Evolutionary conservation across 2,329 filamentous ascomycete genomes (phyloP).

Genomic region (Penicillium sp.): DNA sequence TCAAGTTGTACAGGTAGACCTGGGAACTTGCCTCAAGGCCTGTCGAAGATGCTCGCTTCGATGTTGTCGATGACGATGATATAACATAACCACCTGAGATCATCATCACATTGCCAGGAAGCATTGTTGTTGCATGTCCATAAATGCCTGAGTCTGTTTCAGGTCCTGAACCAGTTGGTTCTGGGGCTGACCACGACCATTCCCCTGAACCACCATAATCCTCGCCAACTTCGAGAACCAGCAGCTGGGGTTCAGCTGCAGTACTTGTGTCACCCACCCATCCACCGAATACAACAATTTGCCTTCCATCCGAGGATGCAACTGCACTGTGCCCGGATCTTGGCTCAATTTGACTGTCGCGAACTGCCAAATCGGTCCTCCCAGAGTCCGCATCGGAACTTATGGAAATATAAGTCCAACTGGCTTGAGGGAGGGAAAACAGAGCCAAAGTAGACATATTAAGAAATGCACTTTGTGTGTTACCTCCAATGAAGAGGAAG

Average conservation of each 20-base stretch:
- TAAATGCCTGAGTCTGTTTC: slow-evolving; percentile 51
- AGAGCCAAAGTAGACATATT: slow-evolving; percentile 90
- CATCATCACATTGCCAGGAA: slow-evolving; percentile 60
- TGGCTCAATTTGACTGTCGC: slow-evolving; percentile 61
- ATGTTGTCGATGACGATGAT: slow-evolving; percentile 27
- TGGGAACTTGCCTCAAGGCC: slow-evolving; percentile 37
- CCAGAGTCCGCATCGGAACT: slow-evolving; percentile 37
- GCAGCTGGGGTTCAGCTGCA: slow-evolving; percentile 77
- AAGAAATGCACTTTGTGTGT: slow-evolving; percentile 78
- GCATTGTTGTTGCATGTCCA: slow-evolving; percentile 59
- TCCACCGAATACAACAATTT: slow-evolving; percentile 77
- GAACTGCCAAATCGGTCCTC: slow-evolving; percentile 56
- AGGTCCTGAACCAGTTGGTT: slow-evolving; percentile 31
- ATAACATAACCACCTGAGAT: slow-evolving; percentile 57
- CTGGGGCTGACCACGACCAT: slow-evolving; percentile 44
- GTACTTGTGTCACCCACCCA: slow-evolving; percentile 82
- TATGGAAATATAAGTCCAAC: slow-evolving; percentile 78
- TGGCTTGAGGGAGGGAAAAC: slow-evolving; percentile 80
- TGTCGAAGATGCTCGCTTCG: slow-evolving; percentile 33
- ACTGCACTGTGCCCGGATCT: slow-evolving; percentile 86
- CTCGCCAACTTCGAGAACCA: slow-evolving; percentile 68
- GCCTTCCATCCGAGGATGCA: slow-evolving; percentile 70
- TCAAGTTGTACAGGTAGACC: slow-evolving; percentile 58
- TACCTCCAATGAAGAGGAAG: slow-evolving; percentile 79
- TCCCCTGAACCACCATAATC: slow-evolving; percentile 58